Evolutionary conservation across 1,139 yeast species (phyloP).

Genomic region (Eremothecium gossypii): DNA sequence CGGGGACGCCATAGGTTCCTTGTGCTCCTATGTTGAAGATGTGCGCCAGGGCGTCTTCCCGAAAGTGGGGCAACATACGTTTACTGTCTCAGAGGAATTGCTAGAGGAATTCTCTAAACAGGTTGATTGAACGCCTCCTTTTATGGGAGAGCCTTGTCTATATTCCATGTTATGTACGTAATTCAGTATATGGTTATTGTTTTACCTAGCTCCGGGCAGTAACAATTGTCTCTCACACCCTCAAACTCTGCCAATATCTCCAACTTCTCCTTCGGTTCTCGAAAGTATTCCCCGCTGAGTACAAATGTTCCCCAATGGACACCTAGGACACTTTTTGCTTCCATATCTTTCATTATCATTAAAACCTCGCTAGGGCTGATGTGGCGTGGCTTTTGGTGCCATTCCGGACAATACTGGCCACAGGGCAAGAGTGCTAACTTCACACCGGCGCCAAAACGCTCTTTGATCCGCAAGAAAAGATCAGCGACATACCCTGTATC

Average conservation of each 20-base stretch:
- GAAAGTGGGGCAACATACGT: conserved; percentile 51
- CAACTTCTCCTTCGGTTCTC: conserved; percentile 62
- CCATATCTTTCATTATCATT: conserved; percentile 53
- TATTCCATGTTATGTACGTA: background rate
- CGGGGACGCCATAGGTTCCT: conserved; percentile 42
- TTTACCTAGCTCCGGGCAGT: conserved; percentile 47
- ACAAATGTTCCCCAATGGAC: conserved; percentile 96
- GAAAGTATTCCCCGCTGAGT: conserved; percentile 74
- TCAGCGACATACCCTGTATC: conserved; percentile 84
- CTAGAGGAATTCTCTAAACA: conserved; percentile 38
- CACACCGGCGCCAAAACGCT: conserved; percentile 54
- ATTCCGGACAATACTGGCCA: conserved; percentile 90
- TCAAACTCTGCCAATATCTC: conserved; percentile 32
- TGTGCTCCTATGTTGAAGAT: conserved; percentile 48
- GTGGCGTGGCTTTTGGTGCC: conserved; percentile 91
- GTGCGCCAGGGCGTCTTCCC: conserved; percentile 55
- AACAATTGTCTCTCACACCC: conserved; percentile 32
- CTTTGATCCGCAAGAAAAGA: conserved; percentile 55
- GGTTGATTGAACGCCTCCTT: conserved; percentile 1
- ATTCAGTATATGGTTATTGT: conserved; percentile 32
- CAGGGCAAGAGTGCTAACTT: conserved; percentile 73
- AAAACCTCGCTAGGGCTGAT: conserved; percentile 73
- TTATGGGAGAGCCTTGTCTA: conserved; percentile 2
- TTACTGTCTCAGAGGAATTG: conserved; percentile 59
- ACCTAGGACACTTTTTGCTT: conserved; percentile 61